Evolutionary conservation across 2,329 filamentous ascomycete genomes (phyloP), one percentile per base, ranked within the genome.

Genomic region (Neopestalotiopsis sp.): DNA sequence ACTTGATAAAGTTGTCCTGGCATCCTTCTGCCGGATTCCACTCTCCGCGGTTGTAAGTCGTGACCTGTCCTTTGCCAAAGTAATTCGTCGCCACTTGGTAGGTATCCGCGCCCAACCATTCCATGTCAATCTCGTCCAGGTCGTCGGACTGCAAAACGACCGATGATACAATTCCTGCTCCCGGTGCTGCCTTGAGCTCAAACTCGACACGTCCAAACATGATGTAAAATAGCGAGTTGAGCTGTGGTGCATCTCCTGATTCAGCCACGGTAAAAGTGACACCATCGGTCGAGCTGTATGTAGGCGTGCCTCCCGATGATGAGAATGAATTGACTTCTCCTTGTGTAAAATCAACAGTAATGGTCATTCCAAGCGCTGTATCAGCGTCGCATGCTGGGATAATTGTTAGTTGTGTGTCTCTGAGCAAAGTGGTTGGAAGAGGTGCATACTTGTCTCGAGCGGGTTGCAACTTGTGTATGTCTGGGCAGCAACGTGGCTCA

Each of bases 141-240:
- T 89, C 89, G 79, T 98, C 95, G 14, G 95, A 98, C 82, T 97
- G 91, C 72, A 99, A 85, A 9, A 99, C 94, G 13, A 96, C 88
- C 61, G 94, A 96, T 80, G 94, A 97, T 73, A 99, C 95, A 75
- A 99, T 98, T 70, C 96, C 96, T 10, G 89, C 90, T 7, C 96
- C 96, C 0, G 94, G 91, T 10, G 96, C 94, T 32, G 94, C 90
- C 82, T 95, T 95, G 84, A 98, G 87, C 40, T 89, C 91, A 73
- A 95, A 89, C 73, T 97, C 92, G 77, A 98, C 93, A 72, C 91
- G 92, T 73, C 96, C 96, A 79, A 98, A 99, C 96, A 99, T 98
- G 84, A 99, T 97, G 86, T 98, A 98, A 89, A 97, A 98, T 76
- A 96, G 89, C 70, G 94, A 97, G 72, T 88, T 88, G 70, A 99